phyloP scores from a whole-genome alignment of 345 rosid genomes.

The Lepidium africanum region DNA sequence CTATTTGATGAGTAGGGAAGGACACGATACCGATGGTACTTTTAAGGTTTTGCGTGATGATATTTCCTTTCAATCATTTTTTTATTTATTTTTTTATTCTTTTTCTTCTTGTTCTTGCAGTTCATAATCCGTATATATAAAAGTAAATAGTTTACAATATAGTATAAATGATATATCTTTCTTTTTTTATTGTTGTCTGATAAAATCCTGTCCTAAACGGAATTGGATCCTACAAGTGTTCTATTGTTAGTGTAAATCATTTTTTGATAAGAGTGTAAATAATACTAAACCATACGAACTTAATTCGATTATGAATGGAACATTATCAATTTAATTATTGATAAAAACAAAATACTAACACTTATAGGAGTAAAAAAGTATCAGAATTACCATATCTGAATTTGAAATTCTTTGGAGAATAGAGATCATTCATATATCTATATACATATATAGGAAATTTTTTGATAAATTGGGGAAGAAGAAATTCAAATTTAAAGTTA shows the following conservation, averaged over 20 bases:
- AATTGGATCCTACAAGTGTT: too few species aligned
- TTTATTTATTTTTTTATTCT: neutral
- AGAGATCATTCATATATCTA: neutral
- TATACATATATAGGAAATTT: neutral
- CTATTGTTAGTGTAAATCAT: too few species aligned
- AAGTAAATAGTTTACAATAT: neutral
- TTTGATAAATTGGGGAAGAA: neutral
- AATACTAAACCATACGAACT: too few species aligned
- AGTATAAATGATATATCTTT: too few species aligned
- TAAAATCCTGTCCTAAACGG: too few species aligned
- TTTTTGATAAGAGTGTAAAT: too few species aligned
- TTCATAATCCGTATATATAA: neutral
- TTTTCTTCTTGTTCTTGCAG: neutral
- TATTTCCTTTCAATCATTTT: conserved; percentile 28
- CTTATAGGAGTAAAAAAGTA: too few species aligned
- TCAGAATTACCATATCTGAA: neutral
- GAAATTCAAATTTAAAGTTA: neutral
- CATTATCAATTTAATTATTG: too few species aligned
- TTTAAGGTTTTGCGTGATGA: conserved; percentile 37
- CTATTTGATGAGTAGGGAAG: conserved; percentile 25
- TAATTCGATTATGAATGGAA: too few species aligned
- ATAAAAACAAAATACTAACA: too few species aligned
- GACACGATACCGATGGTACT: conserved; percentile 34
- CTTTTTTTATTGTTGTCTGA: too few species aligned
- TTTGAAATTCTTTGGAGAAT: neutral